Evolutionary conservation across 805 yeast genomes (phyloP), one percentile per base, ranked within the genome.

Genomic region (Debaryomyces hansenii): DNA sequence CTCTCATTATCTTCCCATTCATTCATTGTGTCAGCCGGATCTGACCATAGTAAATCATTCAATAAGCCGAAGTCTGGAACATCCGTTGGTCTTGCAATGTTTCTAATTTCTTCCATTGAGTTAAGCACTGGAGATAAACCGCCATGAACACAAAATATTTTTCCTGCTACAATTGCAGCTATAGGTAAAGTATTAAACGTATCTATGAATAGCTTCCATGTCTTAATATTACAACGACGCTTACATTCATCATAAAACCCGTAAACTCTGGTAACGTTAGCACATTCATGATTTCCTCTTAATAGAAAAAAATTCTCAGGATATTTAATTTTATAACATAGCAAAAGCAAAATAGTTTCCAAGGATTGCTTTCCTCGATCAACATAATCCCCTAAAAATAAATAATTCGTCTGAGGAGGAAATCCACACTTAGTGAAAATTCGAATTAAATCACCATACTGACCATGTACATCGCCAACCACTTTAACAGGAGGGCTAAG

Each of bases 231-330:
- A 58, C 96, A 83, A 50, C 99, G 78, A 59, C 99, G 81, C 65
- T 94, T 94, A 74, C 99, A 94, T 70, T 94, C 99, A 69, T 94
- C 99, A 64, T 90, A 94, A 62, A 94, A 94, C 2, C 99, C 99
- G 67, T 94, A 94, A 28, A 94, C 96, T 53, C 97, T 81, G 1
- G 98, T 92, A 46, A 94, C 96, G 60, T 89, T 90, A 16, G 99
- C 97, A 67, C 96, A 89, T 71, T 94, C 99, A 69, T 94, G 99
- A 67, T 94, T 94, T 16, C 99, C 99, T 56, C 99, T 75, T 37
- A 94, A 74, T 48, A 94, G 69, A 66, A 92, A 94, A 66, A 94
- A 91, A 69, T 92, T 92, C 60, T 94, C 97, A 0, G 99, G 98
- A 60, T 90, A 92, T 66, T 92, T 92, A 67, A 94, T 91, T 66